Evolutionary conservation across 306 rosid genomes (phyloP).

Genomic region (Corylus heterophylla): DNA sequence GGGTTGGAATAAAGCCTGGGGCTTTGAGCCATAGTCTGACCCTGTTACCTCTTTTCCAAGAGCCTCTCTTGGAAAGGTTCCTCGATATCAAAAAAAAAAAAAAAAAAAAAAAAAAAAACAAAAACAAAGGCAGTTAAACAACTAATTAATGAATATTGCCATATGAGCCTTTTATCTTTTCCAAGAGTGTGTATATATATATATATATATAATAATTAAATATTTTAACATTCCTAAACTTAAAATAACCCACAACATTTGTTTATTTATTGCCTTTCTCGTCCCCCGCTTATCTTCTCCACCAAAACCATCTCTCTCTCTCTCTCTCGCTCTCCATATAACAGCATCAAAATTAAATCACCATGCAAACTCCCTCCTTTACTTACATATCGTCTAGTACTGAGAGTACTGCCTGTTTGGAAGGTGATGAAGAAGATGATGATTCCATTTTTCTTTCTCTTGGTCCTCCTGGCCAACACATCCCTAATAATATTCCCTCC

Average conservation of each 20-base stretch:
- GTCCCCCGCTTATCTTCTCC: constrained; percentile 25
- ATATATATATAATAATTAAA: too few species aligned
- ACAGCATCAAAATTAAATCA: constrained; percentile 28
- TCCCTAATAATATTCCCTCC: constrained; percentile 10
- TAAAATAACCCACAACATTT: neutral
- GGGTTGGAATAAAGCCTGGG: too few species aligned
- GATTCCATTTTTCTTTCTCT: constrained; percentile 80
- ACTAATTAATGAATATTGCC: too few species aligned
- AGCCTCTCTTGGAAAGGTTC: too few species aligned
- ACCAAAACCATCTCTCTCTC: constrained; percentile 15
- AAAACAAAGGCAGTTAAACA: too few species aligned
- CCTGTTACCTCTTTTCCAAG: too few species aligned
- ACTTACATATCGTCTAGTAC: constrained; percentile 37
- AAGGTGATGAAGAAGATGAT: constrained; percentile 46
- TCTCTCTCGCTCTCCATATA: constrained; percentile 1
- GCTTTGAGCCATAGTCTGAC: too few species aligned
- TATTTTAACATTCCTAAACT: too few species aligned
- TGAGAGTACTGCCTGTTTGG: constrained; percentile 24
- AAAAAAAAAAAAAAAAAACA: too few species aligned
- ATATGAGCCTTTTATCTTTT: too few species aligned
- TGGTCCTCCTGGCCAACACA: constrained; percentile 68
- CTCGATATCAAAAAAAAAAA: too few species aligned
- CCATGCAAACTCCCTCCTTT: constrained; percentile 57
- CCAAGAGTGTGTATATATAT: too few species aligned
- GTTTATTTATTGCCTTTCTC: neutral